Base-by-base conservation (phyloP, 1,139 yeast genomes). In the Blastobotrys malaysiensis region DNA sequence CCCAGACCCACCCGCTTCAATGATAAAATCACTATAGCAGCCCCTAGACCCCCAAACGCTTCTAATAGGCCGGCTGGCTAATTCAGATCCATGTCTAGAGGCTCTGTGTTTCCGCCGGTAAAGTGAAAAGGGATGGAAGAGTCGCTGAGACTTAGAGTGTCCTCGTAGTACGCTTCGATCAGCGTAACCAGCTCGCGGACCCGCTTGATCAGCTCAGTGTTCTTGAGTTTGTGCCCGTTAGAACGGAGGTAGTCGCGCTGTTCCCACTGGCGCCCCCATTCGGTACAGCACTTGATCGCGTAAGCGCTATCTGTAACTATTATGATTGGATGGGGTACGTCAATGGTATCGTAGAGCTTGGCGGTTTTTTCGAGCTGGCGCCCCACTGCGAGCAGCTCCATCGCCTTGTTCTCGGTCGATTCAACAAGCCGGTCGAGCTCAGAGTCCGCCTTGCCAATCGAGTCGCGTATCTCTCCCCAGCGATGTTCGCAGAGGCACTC, bases 101-200 rank as follows among this genome's bases (percentile, higher is more conserved):
- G n/a, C n/a, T n/a, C n/a, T n/a, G n/a, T n/a, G n/a, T n/a, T n/a
- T n/a, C n/a, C n/a, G n/a, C n/a, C n/a, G n/a, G n/a, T n/a, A n/a
- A n/a, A n/a, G n/a, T n/a, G 31, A 9, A 26, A 26, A 3, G 31
- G 31, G 11, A 26, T 26, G 31, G 31, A 67, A 48, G 73, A 67
- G 0, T 90, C 93, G 16, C 73, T 68, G 67, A 90, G 97, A 0
- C 95, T 97, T 52, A 73, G 74, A 5, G 88, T 95, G 73, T 91
- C 82, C 11, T 69, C 69, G 49, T 86, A 68, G 2, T 66, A 62
- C 20, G 84, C 75, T 9, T 60, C 49, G 18, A 50, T 50, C 14
- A 24, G 44, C 6, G 11, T 43, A 2, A 50, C 9, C 2, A 22
- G 6, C 14, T 57, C 27, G 72, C 63, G 43, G 14, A 45, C 31